These are phyloP conservation scores for Penicillium sp. DNA, from an alignment of 2,329 filamentous ascomycete genomes.

Conservation along the genomic window DNA sequence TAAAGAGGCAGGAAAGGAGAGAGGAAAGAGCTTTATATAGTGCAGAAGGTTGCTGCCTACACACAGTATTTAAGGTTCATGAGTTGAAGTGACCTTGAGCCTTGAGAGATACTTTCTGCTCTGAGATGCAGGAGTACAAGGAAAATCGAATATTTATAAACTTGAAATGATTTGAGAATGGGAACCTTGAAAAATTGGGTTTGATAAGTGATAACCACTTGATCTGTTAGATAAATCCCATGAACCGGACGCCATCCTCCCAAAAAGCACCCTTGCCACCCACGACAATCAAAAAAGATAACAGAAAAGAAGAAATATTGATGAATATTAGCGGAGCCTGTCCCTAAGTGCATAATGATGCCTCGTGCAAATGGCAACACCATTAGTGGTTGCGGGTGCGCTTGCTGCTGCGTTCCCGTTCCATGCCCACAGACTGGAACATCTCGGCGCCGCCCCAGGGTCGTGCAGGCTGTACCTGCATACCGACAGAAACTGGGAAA, in stretches of 20 bases:
- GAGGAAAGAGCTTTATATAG: too few species aligned
- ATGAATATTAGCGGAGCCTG: neutral
- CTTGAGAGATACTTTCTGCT: too few species aligned
- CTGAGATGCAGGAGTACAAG: too few species aligned
- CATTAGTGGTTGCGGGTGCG: slow-evolving; percentile 21
- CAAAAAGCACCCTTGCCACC: neutral
- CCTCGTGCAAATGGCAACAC: neutral
- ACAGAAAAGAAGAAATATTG: neutral
- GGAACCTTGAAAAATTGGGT: too few species aligned
- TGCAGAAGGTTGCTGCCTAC: too few species aligned
- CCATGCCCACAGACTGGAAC: slow-evolving; percentile 23
- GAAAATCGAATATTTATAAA: too few species aligned
- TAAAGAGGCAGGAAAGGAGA: too few species aligned
- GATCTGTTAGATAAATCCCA: neutral
- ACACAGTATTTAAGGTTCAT: too few species aligned
- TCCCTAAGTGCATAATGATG: neutral
- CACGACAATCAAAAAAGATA: neutral
- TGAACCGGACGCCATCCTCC: neutral
- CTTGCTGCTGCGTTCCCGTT: slow-evolving; percentile 25
- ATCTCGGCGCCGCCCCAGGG: slow-evolving; percentile 25
- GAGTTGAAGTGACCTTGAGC: too few species aligned
- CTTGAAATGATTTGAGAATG: too few species aligned
- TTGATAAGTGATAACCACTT: neutral
- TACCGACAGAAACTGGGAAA: slow-evolving; percentile 44
- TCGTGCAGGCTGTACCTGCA: slow-evolving; percentile 42